Percentiles rank a stretch among this genome's conserved stretches.
These are phyloP conservation scores for Pyricularia grisea DNA, from an alignment of 2,329 filamentous ascomycete species.

Conservation along the genomic window DNA sequence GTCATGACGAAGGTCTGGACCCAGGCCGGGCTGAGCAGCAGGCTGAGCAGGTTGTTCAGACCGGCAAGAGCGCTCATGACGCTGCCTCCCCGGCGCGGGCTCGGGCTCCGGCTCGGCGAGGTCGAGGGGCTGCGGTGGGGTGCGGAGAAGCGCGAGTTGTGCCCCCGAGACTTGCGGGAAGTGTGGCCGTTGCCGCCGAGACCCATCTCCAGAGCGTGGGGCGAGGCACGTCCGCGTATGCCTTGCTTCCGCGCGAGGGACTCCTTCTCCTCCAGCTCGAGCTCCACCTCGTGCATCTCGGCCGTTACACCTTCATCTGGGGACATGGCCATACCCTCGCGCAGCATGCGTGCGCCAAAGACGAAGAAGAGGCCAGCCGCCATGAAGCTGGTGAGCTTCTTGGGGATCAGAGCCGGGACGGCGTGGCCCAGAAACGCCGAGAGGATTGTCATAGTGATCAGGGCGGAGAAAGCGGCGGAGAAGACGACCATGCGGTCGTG, in stretches of 20 bases:
- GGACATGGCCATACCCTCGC: constrained; percentile 82
- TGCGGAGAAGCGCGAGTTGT: constrained; percentile 62
- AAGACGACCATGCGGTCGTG: constrained; percentile 91
- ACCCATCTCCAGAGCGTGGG: constrained; percentile 74
- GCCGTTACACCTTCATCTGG: constrained; percentile 86
- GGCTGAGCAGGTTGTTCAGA: constrained; percentile 74
- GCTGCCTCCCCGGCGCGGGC: constrained; percentile 27
- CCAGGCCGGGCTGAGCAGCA: constrained; percentile 91
- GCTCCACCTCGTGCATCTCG: constrained; percentile 95
- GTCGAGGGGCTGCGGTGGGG: constrained; percentile 71
- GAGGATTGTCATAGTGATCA: constrained; percentile 89
- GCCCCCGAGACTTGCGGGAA: constrained; percentile 59
- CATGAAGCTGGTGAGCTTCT: constrained; percentile 80
- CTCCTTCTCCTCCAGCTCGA: constrained; percentile 90
- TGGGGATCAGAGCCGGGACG: constrained; percentile 81
- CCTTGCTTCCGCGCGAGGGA: constrained; percentile 59
- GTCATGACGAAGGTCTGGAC: constrained; percentile 99
- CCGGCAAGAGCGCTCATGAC: constrained; percentile 42
- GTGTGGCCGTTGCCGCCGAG: constrained; percentile 35
- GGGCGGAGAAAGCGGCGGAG: constrained; percentile 82
- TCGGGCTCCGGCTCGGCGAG: constrained; percentile 48
- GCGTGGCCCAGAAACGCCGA: constrained; percentile 90
- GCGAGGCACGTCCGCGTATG: constrained; percentile 47
- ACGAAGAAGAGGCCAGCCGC: constrained; percentile 80
- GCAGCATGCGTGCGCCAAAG: constrained; percentile 76